Evolutionary conservation across 164 flowering plant species (phyloP), one percentile per base, ranked within the genome.

Genomic region (Vitis rotundifolia): DNA sequence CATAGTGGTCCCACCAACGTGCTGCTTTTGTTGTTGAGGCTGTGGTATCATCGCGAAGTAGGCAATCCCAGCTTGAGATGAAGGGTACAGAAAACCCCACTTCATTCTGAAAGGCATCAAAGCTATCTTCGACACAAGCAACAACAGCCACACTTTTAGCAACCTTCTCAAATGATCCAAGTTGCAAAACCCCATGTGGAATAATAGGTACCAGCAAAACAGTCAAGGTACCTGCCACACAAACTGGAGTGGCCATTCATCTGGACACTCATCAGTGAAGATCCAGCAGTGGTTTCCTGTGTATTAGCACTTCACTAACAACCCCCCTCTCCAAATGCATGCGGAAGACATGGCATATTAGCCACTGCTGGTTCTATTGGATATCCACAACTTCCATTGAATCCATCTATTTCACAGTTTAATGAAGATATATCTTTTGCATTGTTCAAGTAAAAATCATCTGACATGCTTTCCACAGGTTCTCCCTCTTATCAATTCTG

Each of bases 401-500:
- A 16, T 18, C 50, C 11, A 56, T 69, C 67, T 13, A 69, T 63
- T 62, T 69, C 84, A 70, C 19, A 60, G 26, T 37, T 47, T 31
- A 76, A 63, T 60, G 77, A 53, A 49, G 44, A 31, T 49, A 64
- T 56, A n/a, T 49, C 76, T 37, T 54, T 59, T 6, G 69, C 60
- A 15, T 55, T 69, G 15, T 59, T 70, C 63, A 62, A 63, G 67
- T 52, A 71, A 52, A 58, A 47, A 71, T 64, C 76, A 59, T 71
- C 74, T 15, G 72, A 61, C 8, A 69, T 61, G 56, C 44, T 68
- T 66, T 72, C 76, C 56, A 49, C 8, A 28, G 72, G 14, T 19
- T 72, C 72, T 67, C 64, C 99, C 95, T 94, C 78, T 87, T 79
- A 76, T 94, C 97, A 52, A 94, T 94, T 75, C 99, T 82, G 85